A percentile compares a stretch with the other conserved stretches of the same genome.
phyloP scores from a whole-genome alignment of 1,284 basidiomycete genomes.

The Puccinia coronata region DNA sequence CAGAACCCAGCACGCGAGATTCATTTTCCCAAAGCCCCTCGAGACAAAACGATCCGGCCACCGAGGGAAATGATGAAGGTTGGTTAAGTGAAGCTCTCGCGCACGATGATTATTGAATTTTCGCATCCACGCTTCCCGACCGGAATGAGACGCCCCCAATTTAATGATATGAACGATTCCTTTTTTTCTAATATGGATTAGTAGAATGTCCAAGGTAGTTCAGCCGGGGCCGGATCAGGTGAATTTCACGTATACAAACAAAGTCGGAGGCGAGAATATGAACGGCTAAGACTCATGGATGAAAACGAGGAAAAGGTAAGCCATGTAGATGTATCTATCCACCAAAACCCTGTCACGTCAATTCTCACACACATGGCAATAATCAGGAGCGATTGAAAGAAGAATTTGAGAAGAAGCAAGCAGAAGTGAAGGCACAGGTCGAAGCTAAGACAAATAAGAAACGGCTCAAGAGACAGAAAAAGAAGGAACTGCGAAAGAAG shows the following conservation, averaged over 20 bases:
- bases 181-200: neutral
- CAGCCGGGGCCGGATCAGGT: slow-evolving; percentile 58
- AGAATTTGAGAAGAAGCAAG: slow-evolving; percentile 70
- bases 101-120: neutral
- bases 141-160: neutral
- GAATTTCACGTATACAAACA: slow-evolving; percentile 91
- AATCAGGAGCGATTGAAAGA: slow-evolving; percentile 68
- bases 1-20: slow-evolving; percentile 76
- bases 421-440: slow-evolving; percentile 67
- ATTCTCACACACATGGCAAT: too few species aligned
- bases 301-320: slow-evolving; percentile 75
- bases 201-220: slow-evolving; percentile 56
- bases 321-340: slow-evolving; percentile 2
- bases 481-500: slow-evolving; percentile 31
- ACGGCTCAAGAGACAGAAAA: slow-evolving; percentile 69
- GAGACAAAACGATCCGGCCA: slow-evolving; percentile 75
- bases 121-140: neutral
- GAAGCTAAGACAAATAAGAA: slow-evolving; percentile 90
- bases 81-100: neutral
- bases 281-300: slow-evolving; percentile 86
- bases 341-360: slow-evolving; percentile 39
- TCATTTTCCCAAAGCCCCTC: slow-evolving; percentile 71
- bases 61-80: slow-evolving; percentile 97
- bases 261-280: slow-evolving; percentile 86
- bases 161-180: neutral